A percentile compares a stretch with the other conserved stretches of the same genome.
These are phyloP conservation scores for Massariosphaeria phaeospora DNA, from an alignment of 495 filamentous ascomycete species.

Conservation along the genomic window DNA sequence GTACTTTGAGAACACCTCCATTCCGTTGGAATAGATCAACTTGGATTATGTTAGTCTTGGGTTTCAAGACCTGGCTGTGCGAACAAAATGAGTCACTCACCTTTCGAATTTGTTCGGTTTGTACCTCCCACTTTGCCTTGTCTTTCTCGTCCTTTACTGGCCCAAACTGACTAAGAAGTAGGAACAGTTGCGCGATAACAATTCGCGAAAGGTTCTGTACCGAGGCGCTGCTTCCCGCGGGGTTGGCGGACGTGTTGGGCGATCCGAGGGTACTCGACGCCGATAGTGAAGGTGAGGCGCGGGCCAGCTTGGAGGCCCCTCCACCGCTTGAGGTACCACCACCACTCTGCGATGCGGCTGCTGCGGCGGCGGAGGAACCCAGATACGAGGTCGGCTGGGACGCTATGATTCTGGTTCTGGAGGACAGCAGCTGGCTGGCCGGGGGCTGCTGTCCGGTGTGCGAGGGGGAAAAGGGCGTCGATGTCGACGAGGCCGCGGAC, in stretches of 20 bases:
- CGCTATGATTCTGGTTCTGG: conserved; percentile 58
- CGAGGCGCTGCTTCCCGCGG: conserved; percentile 17
- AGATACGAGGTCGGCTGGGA: conserved; percentile 56
- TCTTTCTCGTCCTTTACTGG: conserved; percentile 79
- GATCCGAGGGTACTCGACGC: conserved; percentile 56
- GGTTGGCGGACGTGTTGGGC: conserved; percentile 54
- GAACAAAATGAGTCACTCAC: conserved; percentile 47
- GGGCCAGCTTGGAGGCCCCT: conserved; percentile 55
- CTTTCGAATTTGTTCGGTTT: conserved; percentile 85
- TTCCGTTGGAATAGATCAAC: conserved; percentile 92
- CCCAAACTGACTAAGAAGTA: conserved; percentile 73
- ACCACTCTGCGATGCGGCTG: conserved; percentile 46
- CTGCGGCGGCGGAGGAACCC: conserved; percentile 57
- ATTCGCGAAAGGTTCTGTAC: conserved; percentile 62
- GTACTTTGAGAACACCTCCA: conserved; percentile 92
- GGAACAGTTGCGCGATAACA: conserved; percentile 87
- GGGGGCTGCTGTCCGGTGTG: conserved; percentile 57
- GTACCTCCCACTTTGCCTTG: conserved; percentile 87
- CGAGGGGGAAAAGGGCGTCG: conserved; percentile 51
- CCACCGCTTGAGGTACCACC: conserved; percentile 50
- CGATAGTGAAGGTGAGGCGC: conserved; percentile 61
- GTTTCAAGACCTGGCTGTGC: neutral
- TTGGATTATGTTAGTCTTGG: conserved; percentile 37
- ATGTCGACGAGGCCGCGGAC: conserved; percentile 47
- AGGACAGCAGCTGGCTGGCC: conserved; percentile 51